phyloP scores from a whole-genome alignment of 225 moss, liverwort and hornwort species.

The Pseudoscleropodium purum region DNA sequence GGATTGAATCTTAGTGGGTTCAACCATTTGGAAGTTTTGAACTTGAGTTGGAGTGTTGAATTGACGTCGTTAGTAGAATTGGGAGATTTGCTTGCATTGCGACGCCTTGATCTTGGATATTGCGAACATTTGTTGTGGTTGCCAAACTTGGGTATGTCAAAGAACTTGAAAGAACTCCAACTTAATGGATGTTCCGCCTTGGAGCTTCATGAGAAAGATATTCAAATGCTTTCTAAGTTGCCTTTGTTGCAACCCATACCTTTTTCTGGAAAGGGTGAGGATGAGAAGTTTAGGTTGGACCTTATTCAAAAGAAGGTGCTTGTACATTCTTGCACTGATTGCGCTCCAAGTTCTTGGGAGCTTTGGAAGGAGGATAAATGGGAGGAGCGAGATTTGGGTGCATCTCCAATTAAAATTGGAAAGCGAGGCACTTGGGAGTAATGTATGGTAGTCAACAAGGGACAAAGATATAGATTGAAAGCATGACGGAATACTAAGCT shows the following conservation, averaged over 20 bases:
- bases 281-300: background rate
- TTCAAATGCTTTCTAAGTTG: background rate
- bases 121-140: background rate
- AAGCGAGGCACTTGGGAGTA: background rate
- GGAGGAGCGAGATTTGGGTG: background rate
- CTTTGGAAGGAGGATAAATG: background rate
- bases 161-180: background rate
- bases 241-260: background rate
- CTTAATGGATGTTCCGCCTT: background rate
- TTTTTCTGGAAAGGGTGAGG: background rate
- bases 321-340: accelerated
- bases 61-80: background rate
- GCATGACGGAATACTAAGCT: background rate
- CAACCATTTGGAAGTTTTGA: background rate
- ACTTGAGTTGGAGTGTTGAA: accelerated
- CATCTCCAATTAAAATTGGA: background rate
- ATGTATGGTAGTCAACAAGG: accelerated
- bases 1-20: background rate
- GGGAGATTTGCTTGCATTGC: background rate
- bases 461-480: background rate
- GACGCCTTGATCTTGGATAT: accelerated
- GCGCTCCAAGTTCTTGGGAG: background rate
- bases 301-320: background rate
- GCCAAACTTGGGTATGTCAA: background rate
- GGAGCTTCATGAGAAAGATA: background rate